Evolutionary conservation across 805 yeast species (phyloP).

Genomic region (Suhomyces sp.): DNA sequence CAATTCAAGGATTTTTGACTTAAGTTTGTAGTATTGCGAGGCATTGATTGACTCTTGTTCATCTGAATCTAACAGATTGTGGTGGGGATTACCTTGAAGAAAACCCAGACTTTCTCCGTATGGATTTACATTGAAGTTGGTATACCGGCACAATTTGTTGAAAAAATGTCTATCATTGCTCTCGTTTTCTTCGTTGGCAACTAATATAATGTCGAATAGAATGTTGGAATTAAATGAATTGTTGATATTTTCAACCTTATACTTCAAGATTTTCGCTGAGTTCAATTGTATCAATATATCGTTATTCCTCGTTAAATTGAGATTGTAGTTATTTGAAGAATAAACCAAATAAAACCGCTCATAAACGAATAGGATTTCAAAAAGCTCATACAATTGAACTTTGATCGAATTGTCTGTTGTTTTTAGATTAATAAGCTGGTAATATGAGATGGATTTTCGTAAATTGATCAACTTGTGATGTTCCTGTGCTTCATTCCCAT

Average conservation of each 20-base stretch:
- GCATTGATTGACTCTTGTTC: background rate
- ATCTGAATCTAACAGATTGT: background rate
- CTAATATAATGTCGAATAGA: conserved; percentile 9
- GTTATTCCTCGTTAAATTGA: conserved; percentile 13
- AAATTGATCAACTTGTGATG: conserved; percentile 32
- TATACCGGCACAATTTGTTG: conserved; percentile 7
- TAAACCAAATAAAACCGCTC: conserved; percentile 24
- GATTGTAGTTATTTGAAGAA: conserved; percentile 16
- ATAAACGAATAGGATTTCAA: conserved; percentile 26
- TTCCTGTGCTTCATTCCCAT: conserved; percentile 23
- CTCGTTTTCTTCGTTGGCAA: conserved; percentile 9
- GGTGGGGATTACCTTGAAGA: background rate
- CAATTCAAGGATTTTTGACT: conserved; percentile 5
- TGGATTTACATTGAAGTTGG: conserved; percentile 12
- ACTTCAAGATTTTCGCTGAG: conserved; percentile 7
- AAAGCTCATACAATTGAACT: conserved; percentile 30
- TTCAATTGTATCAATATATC: conserved; percentile 12
- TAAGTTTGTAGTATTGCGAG: conserved; percentile 5
- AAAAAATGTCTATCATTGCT: conserved; percentile 2
- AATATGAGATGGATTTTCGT: conserved; percentile 29
- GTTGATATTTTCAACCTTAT: conserved; percentile 7
- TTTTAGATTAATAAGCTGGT: conserved; percentile 29
- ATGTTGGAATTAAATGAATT: conserved; percentile 12
- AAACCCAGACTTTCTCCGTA: too few species aligned
- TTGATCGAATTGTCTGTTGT: conserved; percentile 18